Conservation (phyloP, 441 rosid genomes). For the Omphalea diandra region DNA sequence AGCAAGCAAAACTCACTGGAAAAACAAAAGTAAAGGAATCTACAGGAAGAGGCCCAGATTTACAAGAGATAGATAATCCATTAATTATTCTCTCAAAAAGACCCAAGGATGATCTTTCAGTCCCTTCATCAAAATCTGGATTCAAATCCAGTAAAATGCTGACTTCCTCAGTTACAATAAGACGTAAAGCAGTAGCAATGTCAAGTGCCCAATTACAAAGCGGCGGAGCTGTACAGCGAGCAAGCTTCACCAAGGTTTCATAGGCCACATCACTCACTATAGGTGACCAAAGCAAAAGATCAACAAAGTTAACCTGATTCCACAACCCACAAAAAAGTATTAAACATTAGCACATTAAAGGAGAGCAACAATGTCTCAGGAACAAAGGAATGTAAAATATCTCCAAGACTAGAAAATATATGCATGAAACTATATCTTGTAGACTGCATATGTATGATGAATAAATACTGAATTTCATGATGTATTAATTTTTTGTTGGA, state of each 20-base stretch:
- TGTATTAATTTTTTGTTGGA: too few relatives aligned
- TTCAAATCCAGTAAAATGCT: slow-evolving; percentile 48
- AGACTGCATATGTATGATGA: not conserved
- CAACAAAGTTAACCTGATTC: slow-evolving; percentile 79
- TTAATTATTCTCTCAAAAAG: slow-evolving; percentile 83
- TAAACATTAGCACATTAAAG: slow-evolving; percentile 7
- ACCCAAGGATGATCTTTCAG: slow-evolving; percentile 51
- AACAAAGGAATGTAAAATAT: not conserved
- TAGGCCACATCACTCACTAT: slow-evolving; percentile 79
- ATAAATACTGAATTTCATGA: not conserved
- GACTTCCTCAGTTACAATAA: slow-evolving; percentile 65
- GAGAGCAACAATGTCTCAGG: not conserved
- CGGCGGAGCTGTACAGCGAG: slow-evolving; percentile 81
- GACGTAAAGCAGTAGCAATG: slow-evolving; percentile 91
- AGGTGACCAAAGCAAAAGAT: slow-evolving; percentile 82
- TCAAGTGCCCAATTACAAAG: slow-evolving; percentile 96
- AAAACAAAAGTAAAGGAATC: slow-evolving; percentile 92
- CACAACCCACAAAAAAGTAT: slow-evolving; percentile 13
- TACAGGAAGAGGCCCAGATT: slow-evolving; percentile 94
- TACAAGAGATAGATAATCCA: slow-evolving; percentile 79
- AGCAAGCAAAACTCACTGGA: slow-evolving; percentile 59
- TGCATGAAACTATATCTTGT: not conserved
- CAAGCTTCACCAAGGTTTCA: slow-evolving; percentile 83
- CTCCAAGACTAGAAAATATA: not conserved
- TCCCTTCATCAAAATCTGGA: slow-evolving; percentile 47